Conservation (phyloP, 176 grass and related monocot species). For the Dactylis glomerata region DNA sequence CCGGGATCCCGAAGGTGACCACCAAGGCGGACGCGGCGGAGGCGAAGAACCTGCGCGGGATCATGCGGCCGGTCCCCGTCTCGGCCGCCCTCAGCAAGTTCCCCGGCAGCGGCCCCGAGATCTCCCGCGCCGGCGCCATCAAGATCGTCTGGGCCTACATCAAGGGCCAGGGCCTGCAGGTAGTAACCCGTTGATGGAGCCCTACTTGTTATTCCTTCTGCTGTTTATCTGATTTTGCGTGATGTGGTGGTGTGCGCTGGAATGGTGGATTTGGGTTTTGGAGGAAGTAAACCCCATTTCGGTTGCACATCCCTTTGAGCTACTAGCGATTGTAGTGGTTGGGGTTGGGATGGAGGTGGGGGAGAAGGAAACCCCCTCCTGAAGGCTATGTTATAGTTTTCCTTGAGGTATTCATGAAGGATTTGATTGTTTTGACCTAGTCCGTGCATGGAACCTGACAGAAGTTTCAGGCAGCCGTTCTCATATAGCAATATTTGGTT, state of each 20-base stretch:
- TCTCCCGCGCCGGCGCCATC: conserved; percentile 50
- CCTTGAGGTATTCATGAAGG: neutral
- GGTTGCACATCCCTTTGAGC: neutral
- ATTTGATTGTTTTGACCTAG: neutral
- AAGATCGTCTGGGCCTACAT: conserved; percentile 87
- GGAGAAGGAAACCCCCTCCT: neutral
- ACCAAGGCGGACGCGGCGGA: neutral
- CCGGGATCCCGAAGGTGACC: neutral
- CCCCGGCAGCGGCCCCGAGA: conserved; percentile 48
- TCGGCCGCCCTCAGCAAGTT: conserved; percentile 63
- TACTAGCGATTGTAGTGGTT: neutral
- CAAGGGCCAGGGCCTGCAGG: conserved; percentile 83
- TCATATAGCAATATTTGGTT: neutral
- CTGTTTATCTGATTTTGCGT: neutral
- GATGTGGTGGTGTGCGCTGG: neutral
- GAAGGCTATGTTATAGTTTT: neutral
- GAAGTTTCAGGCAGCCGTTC: neutral
- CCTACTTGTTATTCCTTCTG: too few species aligned
- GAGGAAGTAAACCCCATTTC: neutral
- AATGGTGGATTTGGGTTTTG: neutral
- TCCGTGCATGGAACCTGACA: neutral
- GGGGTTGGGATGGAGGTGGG: neutral
- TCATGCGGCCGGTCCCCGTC: conserved; percentile 44
- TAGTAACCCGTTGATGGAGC: conserved; percentile 4
- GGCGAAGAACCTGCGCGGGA: conserved; percentile 23